Evolutionary conservation across 1,284 basidiomycete genomes (phyloP).

Genomic region (Ceratobasidium sp.): DNA sequence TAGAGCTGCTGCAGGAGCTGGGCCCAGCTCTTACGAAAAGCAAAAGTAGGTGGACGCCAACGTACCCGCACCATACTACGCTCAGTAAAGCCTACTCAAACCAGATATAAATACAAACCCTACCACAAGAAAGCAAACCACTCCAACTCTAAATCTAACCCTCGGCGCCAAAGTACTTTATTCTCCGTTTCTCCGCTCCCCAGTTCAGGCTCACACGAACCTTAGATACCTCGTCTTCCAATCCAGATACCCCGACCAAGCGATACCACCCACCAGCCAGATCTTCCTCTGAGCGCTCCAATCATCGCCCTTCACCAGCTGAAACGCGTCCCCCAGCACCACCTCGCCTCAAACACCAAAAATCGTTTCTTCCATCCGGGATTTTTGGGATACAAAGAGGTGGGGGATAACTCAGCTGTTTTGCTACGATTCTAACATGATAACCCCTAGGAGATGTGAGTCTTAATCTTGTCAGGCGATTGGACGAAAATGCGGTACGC

Average conservation of each 20-base stretch:
- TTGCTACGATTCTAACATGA: no score
- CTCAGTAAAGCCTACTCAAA: neutral
- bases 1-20: neutral
- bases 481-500: constrained; percentile 8
- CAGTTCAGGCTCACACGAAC: neutral
- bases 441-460: constrained; percentile 1
- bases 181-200: no score
- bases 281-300: neutral
- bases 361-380: neutral
- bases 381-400: constrained; percentile 34
- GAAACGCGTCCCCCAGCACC: constrained; percentile 7
- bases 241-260: constrained; percentile 3
- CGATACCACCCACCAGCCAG: neutral
- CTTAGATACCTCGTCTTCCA: constrained; percentile 18
- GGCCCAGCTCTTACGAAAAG: constrained; percentile 7
- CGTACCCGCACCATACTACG: neutral
- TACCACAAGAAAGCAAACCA: constrained; percentile 20
- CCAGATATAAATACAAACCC: constrained; percentile 22
- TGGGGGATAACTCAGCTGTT: neutral
- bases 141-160: neutral
- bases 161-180: neutral
- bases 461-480: constrained; percentile 9
- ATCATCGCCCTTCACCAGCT: neutral
- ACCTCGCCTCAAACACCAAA: constrained; percentile 1
- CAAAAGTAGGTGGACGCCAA: neutral